Percentiles rank a stretch among this genome's conserved stretches.
These are phyloP conservation scores for Fraxinus latifolia DNA, from an alignment of 305 asterid species.

Conservation along the genomic window DNA sequence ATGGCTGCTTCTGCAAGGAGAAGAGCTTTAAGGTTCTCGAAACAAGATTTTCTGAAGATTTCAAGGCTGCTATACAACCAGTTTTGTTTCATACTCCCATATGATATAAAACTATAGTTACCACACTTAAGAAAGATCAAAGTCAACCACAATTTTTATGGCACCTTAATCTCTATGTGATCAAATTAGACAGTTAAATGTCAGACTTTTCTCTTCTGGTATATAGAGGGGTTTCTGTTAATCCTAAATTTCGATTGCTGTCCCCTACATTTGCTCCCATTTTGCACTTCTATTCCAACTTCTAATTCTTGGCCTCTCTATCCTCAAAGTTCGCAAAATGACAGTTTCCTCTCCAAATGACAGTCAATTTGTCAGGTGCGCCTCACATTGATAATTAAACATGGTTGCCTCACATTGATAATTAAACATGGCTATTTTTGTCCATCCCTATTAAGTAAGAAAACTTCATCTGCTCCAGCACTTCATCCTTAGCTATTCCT, in stretches of 20 bases:
- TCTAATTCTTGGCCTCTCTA: background rate
- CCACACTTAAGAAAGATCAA: background rate
- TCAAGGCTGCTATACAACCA: constrained; percentile 68
- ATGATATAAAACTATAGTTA: constrained; percentile 12
- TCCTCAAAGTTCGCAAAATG: background rate
- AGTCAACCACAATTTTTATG: constrained; percentile 1
- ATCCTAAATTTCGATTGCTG: background rate
- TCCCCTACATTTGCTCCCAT: background rate
- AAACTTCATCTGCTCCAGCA: background rate
- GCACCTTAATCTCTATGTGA: background rate
- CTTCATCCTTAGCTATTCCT: background rate
- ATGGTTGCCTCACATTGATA: background rate
- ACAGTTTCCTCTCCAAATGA: background rate
- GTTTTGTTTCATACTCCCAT: constrained; percentile 29
- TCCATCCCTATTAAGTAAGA: background rate
- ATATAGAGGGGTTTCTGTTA: background rate
- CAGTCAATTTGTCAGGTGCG: background rate
- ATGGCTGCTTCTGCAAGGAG: constrained; percentile 81
- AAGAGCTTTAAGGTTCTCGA: constrained; percentile 70
- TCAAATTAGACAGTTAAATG: background rate
- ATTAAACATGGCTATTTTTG: background rate
- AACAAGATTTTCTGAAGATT: constrained; percentile 70
- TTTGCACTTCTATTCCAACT: background rate
- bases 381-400: background rate
- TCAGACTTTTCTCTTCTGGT: background rate